Conservation (phyloP, 2,329 filamentous ascomycete genomes). For the Neopestalotiopsis sp. region DNA sequence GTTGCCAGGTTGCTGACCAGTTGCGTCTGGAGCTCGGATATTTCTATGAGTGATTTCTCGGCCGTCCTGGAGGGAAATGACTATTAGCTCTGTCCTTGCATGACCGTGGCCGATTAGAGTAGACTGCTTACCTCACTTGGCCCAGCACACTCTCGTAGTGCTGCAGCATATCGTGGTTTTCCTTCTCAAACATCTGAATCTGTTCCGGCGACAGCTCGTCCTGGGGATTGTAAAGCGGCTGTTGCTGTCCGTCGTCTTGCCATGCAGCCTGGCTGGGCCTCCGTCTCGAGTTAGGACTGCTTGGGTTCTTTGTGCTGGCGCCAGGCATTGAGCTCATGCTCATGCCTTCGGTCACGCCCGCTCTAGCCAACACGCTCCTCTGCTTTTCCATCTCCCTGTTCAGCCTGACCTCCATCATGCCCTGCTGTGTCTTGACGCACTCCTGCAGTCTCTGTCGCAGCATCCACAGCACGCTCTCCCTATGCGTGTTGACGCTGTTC, state of each 20-base stretch:
- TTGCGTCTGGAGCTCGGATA: slow-evolving; percentile 88
- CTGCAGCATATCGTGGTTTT: slow-evolving; percentile 90
- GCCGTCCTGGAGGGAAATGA: slow-evolving; percentile 65
- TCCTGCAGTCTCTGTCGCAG: slow-evolving; percentile 76
- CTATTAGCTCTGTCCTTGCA: slow-evolving; percentile 1
- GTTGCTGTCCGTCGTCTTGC: slow-evolving; percentile 25
- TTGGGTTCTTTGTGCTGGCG: slow-evolving; percentile 25
- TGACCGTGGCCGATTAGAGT: neutral
- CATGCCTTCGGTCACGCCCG: slow-evolving; percentile 41
- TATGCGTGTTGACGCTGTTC: slow-evolving; percentile 69
- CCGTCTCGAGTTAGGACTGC: slow-evolving; percentile 24
- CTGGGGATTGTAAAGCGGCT: slow-evolving; percentile 26
- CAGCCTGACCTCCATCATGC: slow-evolving; percentile 91
- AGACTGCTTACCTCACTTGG: slow-evolving; percentile 76
- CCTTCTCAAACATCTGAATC: slow-evolving; percentile 89
- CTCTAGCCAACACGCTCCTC: slow-evolving; percentile 81
- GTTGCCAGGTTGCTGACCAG: slow-evolving; percentile 84
- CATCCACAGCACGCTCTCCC: slow-evolving; percentile 85
- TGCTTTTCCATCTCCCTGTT: slow-evolving; percentile 87
- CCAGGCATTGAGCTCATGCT: slow-evolving; percentile 25
- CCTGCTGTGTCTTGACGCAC: slow-evolving; percentile 78
- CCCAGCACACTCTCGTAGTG: slow-evolving; percentile 94
- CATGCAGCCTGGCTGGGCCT: slow-evolving; percentile 25
- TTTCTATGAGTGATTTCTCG: slow-evolving; percentile 89
- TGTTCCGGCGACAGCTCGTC: slow-evolving; percentile 80